phyloP scores from a whole-genome alignment of 805 yeast species.

The Yarrowia deformans region DNA sequence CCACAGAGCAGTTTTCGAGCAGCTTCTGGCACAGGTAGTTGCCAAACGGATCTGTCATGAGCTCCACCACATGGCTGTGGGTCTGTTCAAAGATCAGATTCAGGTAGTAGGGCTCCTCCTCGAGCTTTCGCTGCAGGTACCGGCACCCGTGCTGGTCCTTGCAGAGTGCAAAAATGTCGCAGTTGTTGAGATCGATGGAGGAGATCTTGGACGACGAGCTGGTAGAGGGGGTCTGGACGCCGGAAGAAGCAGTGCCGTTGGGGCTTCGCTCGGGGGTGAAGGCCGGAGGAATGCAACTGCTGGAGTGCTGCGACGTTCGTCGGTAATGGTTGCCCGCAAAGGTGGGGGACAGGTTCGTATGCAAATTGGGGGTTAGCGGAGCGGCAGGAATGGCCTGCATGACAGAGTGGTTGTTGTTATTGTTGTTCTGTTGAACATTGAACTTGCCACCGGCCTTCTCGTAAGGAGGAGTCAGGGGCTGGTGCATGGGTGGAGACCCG shows the following conservation, averaged over 20 bases:
- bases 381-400: slow-evolving; percentile 40
- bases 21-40: slow-evolving; percentile 92
- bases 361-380: slow-evolving; percentile 40
- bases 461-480: slow-evolving; percentile 40
- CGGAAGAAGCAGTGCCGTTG: slow-evolving; percentile 24
- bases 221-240: slow-evolving; percentile 42
- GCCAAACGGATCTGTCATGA: slow-evolving; percentile 94
- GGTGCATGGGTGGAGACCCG: slow-evolving; percentile 36
- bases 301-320: slow-evolving; percentile 26
- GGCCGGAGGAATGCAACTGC: slow-evolving; percentile 27
- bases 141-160: slow-evolving; percentile 98
- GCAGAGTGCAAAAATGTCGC: slow-evolving; percentile 79
- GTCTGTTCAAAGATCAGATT: slow-evolving; percentile 79
- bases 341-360: slow-evolving; percentile 28
- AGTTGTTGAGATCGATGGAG: slow-evolving; percentile 58
- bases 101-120: slow-evolving; percentile 53
- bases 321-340: slow-evolving; percentile 9
- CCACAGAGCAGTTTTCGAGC: slow-evolving; percentile 73
- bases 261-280: slow-evolving; percentile 30
- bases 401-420: slow-evolving; percentile 11
- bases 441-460: slow-evolving; percentile 34
- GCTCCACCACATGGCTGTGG: slow-evolving; percentile 74
- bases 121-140: slow-evolving; percentile 86
- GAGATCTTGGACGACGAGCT: slow-evolving; percentile 49
- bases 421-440: neutral